These are phyloP conservation scores for Wickerhamiella alocasiicola DNA, from an alignment of 805 yeast genomes.

Conservation along the genomic window DNA sequence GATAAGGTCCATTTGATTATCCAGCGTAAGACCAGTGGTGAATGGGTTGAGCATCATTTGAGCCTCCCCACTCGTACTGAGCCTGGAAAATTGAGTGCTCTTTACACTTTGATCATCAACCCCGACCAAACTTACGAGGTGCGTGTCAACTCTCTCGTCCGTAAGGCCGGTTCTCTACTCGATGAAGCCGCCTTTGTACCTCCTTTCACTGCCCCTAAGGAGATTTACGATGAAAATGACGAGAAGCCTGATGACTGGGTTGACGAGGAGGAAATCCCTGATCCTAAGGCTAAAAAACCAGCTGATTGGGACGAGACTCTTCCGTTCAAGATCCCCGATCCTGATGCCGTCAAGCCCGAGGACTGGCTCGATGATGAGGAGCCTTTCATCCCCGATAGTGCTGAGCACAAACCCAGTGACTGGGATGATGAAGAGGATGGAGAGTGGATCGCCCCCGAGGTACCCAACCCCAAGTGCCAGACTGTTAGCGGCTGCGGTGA, in stretches of 20 bases:
- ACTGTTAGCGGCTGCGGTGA: conserved; percentile 60
- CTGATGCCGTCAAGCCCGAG: conserved; percentile 53
- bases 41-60: conserved; percentile 57
- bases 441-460: conserved; percentile 59
- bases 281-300: conserved; percentile 59
- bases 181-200: conserved; percentile 49
- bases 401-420: conserved; percentile 51
- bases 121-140: conserved; percentile 62
- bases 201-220: conserved; percentile 50
- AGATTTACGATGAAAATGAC: conserved; percentile 45
- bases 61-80: conserved; percentile 55
- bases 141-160: conserved; percentile 68
- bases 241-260: conserved; percentile 74
- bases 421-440: conserved; percentile 94
- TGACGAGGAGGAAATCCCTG: conserved; percentile 52
- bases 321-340: conserved; percentile 54
- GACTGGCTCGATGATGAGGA: conserved; percentile 65
- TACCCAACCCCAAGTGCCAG: conserved; percentile 64
- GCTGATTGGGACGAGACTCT: conserved; percentile 73
- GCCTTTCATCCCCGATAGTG: conserved; percentile 53
- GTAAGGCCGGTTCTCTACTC: conserved; percentile 54
- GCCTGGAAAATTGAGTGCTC: conserved; percentile 38
- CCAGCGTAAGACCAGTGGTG: conserved; percentile 44
- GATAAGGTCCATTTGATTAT: conserved; percentile 73
- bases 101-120: conserved; percentile 66